Evolutionary conservation across 495 filamentous ascomycete genomes (phyloP).

Genomic region (Gamarada debralockiae): DNA sequence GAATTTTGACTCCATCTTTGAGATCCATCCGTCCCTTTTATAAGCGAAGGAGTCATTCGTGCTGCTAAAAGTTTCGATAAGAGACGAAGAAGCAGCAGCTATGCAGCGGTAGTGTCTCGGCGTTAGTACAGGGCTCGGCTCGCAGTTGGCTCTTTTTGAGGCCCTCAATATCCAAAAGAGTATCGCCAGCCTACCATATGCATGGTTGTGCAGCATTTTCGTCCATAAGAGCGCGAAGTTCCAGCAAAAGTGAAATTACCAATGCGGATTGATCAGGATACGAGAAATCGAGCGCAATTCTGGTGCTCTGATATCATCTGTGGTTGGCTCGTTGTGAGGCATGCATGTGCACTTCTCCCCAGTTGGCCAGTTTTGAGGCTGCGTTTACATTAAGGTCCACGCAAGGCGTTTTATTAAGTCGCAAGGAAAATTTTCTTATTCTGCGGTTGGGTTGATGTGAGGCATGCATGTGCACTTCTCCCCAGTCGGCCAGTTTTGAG

Average conservation of each 20-base stretch:
- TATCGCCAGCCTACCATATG: slow-evolving; percentile 9
- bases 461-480: slow-evolving; percentile 9
- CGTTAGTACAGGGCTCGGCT: slow-evolving; percentile 12
- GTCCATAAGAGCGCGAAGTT: slow-evolving; percentile 14
- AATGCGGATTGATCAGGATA: slow-evolving; percentile 12
- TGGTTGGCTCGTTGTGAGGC: slow-evolving; percentile 17
- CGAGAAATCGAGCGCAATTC: slow-evolving; percentile 10
- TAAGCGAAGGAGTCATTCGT: slow-evolving; percentile 16
- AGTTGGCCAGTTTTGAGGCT: slow-evolving; percentile 17
- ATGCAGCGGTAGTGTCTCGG: no score
- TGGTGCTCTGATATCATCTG: slow-evolving; percentile 11
- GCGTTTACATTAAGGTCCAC: no score
- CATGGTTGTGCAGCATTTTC: slow-evolving; percentile 8
- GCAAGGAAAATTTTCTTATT: slow-evolving; percentile 14
- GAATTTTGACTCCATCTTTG: slow-evolving; percentile 14
- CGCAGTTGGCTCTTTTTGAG: slow-evolving; percentile 19
- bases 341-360: slow-evolving; percentile 14
- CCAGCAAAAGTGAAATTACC: slow-evolving; percentile 14
- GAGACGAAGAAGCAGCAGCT: slow-evolving; percentile 7
- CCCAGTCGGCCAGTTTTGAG: slow-evolving; percentile 16
- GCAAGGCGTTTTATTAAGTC: no score
- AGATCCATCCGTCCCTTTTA: slow-evolving; percentile 13
- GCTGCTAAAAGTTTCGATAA: slow-evolving; percentile 10
- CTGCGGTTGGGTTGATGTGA: slow-evolving; percentile 10
- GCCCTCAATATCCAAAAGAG: slow-evolving; percentile 15